These are phyloP conservation scores for Phenoliferia sp. DNA, from an alignment of 1,284 basidiomycete genomes.

Conservation along the genomic window DNA sequence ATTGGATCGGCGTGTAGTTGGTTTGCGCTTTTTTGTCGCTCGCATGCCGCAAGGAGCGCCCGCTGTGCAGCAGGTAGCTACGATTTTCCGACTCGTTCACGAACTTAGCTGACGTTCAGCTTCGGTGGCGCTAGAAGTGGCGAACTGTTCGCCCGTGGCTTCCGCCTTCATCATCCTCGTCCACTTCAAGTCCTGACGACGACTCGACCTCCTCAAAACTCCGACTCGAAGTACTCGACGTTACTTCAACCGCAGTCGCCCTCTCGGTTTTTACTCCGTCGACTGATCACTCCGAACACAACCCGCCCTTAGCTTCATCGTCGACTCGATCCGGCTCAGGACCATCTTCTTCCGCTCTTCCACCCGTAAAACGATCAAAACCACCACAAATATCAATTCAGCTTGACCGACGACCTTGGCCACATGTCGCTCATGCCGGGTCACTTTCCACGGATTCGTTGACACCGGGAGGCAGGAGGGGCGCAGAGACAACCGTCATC, in stretches of 20 bases:
- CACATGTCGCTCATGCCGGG: constrained; percentile 31
- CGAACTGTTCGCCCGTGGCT: neutral
- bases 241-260: constrained; percentile 28
- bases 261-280: constrained; percentile 23
- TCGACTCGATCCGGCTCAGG: neutral
- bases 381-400: constrained; percentile 27
- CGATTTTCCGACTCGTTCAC: neutral
- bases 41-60: neutral
- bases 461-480: neutral
- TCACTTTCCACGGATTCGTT: neutral
- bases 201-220: neutral
- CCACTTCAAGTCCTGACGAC: neutral
- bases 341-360: neutral
- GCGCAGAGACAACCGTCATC: constrained; percentile 29
- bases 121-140: neutral
- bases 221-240: constrained; percentile 29
- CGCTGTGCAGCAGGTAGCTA: neutral
- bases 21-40: neutral
- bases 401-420: constrained; percentile 28
- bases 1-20: too few species aligned
- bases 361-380: neutral
- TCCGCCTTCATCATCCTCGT: neutral
- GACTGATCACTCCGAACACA: neutral
- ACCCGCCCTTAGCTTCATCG: neutral
- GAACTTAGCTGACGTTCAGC: neutral